phyloP scores from a whole-genome alignment of 2,329 filamentous ascomycete species.

The Blastomyces silverae region DNA sequence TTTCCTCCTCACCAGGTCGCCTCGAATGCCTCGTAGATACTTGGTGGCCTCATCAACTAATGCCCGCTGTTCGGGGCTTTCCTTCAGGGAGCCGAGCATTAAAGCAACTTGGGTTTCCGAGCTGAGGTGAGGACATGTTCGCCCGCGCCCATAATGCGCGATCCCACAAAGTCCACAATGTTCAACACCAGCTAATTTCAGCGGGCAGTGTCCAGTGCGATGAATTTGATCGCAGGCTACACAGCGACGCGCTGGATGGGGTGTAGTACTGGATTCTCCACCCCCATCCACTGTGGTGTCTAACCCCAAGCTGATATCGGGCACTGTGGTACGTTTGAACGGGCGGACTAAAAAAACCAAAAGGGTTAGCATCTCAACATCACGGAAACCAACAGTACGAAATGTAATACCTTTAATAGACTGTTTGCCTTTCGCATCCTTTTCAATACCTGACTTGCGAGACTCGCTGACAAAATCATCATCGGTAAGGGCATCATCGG shows the following conservation, averaged over 20 bases:
- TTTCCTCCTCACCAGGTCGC: conserved; percentile 49
- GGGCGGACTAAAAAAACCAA: conserved; percentile 27
- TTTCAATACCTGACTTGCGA: conserved; percentile 14
- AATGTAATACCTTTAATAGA: neutral
- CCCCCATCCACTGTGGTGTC: conserved; percentile 19
- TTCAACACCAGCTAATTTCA: conserved; percentile 55
- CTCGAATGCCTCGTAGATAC: conserved; percentile 53
- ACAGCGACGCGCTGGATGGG: conserved; percentile 38
- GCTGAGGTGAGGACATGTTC: conserved; percentile 56
- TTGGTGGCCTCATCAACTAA: conserved; percentile 50
- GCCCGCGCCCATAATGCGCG: conserved; percentile 51
- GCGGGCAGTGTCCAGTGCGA: conserved; percentile 52
- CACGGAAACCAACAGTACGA: neutral
- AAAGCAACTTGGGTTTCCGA: conserved; percentile 57
- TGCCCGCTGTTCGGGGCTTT: conserved; percentile 50
- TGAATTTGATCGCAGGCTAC: conserved; percentile 51
- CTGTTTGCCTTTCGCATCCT: neutral
- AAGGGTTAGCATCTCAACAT: neutral
- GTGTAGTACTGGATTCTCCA: conserved; percentile 16
- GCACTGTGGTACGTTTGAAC: conserved; percentile 36
- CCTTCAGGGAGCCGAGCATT: conserved; percentile 58
- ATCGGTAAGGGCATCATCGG: conserved; percentile 28
- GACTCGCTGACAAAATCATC: conserved; percentile 23
- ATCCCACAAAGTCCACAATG: conserved; percentile 59
- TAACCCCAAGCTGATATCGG: conserved; percentile 15